Conservation (phyloP, 805 yeast species). For the Starmerella kuoi region DNA sequence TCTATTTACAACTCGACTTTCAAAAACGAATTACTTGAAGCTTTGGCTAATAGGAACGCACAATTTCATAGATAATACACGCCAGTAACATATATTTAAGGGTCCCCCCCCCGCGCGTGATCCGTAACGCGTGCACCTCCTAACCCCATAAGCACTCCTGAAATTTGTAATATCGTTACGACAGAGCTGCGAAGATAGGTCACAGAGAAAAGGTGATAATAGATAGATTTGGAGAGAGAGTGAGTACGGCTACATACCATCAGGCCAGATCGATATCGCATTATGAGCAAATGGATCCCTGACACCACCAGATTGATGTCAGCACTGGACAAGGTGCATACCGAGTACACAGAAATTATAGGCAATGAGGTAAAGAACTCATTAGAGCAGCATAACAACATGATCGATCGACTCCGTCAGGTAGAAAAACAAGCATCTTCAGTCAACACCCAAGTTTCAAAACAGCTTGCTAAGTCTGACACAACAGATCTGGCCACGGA, state of each 20-base stretch:
- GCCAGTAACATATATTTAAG: too few relatives aligned
- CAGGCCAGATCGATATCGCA: too few relatives aligned
- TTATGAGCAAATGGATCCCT: slow-evolving; percentile 14
- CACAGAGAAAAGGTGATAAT: too few relatives aligned
- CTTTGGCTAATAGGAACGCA: too few relatives aligned
- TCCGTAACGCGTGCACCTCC: too few relatives aligned
- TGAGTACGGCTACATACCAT: too few relatives aligned
- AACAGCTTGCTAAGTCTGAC: slow-evolving; percentile 3
- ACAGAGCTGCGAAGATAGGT: too few relatives aligned
- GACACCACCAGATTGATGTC: slow-evolving; percentile 5
- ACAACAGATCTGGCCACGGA: neutral
- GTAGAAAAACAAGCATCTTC: slow-evolving; percentile 11
- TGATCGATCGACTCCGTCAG: slow-evolving; percentile 7
- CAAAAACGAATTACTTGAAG: neutral
- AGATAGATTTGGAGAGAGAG: too few relatives aligned
- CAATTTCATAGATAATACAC: too few relatives aligned
- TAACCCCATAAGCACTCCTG: too few relatives aligned
- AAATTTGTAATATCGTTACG: too few relatives aligned
- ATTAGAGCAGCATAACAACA: slow-evolving; percentile 4
- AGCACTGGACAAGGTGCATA: slow-evolving; percentile 7
- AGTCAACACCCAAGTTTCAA: slow-evolving; percentile 1
- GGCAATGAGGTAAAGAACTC: slow-evolving; percentile 7
- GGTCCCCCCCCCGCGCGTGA: too few relatives aligned
- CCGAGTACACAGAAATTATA: slow-evolving; percentile 2
- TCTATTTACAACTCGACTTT: neutral